Evolutionary conservation across 1,284 basidiomycete species (phyloP).

Genomic region (Heterobasidion irregulare): DNA sequence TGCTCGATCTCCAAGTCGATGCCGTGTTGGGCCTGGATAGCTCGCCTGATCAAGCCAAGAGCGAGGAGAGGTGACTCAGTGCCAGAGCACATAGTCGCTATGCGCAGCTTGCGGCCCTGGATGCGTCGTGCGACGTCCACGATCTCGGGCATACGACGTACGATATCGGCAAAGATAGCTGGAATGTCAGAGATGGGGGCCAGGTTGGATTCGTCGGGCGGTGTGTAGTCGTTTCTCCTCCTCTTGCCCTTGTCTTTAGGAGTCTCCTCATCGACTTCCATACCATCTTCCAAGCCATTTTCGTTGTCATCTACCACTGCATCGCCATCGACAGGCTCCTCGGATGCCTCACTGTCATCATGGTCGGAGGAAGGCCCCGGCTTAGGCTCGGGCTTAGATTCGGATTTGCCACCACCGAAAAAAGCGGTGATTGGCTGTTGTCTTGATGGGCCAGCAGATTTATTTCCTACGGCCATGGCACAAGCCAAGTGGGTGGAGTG

Average conservation of each 20-base stretch:
- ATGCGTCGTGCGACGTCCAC: constrained; percentile 64
- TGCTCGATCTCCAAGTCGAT: constrained; percentile 75
- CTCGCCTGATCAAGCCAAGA: constrained; percentile 73
- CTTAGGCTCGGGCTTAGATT: constrained; percentile 3
- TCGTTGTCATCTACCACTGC: constrained; percentile 11
- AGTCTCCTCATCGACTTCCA: constrained; percentile 15
- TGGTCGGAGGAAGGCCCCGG: constrained; percentile 9
- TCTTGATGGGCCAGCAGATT: constrained; percentile 6
- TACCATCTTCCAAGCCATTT: too few relatives aligned
- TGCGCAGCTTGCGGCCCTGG: constrained; percentile 77
- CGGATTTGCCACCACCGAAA: constrained; percentile 6
- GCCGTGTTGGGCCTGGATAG: constrained; percentile 64
- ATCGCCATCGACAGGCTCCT: constrained; percentile 13
- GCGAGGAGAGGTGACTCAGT: constrained; percentile 93
- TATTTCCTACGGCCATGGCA: background rate
- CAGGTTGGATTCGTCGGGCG: constrained; percentile 44
- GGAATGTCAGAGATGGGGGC: constrained; percentile 83
- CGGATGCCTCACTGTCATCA: constrained; percentile 13
- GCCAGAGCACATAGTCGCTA: constrained; percentile 97
- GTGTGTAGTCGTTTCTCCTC: constrained; percentile 17
- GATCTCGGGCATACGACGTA: constrained; percentile 63
- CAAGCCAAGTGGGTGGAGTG: background rate
- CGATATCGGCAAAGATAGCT: constrained; percentile 81
- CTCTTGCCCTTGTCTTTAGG: constrained; percentile 9
- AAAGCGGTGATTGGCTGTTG: constrained; percentile 8